These are phyloP conservation scores for Chaetomium fimeti DNA, from an alignment of 495 filamentous ascomycete species.

Conservation along the genomic window DNA sequence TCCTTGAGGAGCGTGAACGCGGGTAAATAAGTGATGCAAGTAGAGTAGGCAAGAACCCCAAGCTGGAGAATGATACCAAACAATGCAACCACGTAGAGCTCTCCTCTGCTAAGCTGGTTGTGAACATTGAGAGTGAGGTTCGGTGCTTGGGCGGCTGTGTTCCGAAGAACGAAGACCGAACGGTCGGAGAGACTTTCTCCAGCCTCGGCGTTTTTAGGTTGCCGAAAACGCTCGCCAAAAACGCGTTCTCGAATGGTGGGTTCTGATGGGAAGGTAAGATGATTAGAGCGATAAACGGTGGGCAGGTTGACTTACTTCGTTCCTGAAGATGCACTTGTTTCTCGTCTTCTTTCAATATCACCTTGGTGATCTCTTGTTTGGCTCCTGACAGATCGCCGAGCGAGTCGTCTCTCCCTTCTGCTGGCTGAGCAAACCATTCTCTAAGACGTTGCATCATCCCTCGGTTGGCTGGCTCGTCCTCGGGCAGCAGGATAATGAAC, in stretches of 20 bases:
- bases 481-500: background rate
- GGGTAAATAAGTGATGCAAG: constrained; percentile 3
- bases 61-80: constrained; percentile 11
- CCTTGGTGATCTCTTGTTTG: background rate
- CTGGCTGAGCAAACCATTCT: too few species aligned
- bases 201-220: background rate
- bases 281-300: background rate
- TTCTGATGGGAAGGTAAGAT: background rate
- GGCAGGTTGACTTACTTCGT: background rate
- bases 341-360: background rate
- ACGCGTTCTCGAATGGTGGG: background rate
- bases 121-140: constrained; percentile 14
- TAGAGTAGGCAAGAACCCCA: constrained; percentile 8
- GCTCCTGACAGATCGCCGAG: too few species aligned
- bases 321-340: background rate
- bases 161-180: constrained; percentile 5
- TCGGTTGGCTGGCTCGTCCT: background rate
- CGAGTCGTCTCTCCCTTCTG: too few species aligned
- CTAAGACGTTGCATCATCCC: too few species aligned
- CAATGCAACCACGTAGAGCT: constrained; percentile 2
- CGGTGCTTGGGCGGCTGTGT: background rate
- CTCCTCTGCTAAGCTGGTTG: background rate
- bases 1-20: background rate
- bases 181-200: background rate
- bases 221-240: background rate